Conservation (phyloP, 2,329 filamentous ascomycete species). For the Clonostachys chloroleuca region DNA sequence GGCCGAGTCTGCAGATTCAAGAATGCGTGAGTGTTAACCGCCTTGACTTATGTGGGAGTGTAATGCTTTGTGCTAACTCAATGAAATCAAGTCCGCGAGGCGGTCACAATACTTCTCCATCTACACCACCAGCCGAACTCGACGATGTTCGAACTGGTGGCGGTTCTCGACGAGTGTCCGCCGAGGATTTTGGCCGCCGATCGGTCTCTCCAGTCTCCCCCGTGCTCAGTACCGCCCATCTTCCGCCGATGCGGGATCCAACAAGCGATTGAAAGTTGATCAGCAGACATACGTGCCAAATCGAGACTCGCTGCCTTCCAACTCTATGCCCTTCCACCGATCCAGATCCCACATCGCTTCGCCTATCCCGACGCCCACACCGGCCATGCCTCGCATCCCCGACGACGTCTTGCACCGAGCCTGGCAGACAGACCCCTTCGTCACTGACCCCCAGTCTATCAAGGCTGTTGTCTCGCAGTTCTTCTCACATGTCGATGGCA, state of each 20-base stretch:
- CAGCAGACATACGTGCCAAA: conserved; percentile 38
- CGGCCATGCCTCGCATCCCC: conserved; percentile 35
- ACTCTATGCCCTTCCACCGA: conserved; percentile 12
- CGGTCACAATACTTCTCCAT: conserved; percentile 52
- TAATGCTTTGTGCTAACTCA: too few species aligned
- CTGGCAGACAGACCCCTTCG: conserved; percentile 46
- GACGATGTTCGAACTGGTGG: conserved; percentile 34
- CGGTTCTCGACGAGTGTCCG: conserved; percentile 21
- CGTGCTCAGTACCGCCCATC: conserved; percentile 25
- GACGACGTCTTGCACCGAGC: conserved; percentile 42
- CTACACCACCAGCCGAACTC: conserved; percentile 44
- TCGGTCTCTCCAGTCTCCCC: conserved; percentile 41
- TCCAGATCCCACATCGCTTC: conserved; percentile 26
- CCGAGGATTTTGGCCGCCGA: conserved; percentile 24
- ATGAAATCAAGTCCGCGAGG: conserved; percentile 42
- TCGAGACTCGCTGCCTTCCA: conserved; percentile 20
- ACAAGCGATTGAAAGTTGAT: conserved; percentile 44
- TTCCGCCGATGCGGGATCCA: conserved; percentile 25
- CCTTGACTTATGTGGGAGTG: too few species aligned
- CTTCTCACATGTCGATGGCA: conserved; percentile 33
- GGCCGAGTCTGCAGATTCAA: conserved; percentile 81
- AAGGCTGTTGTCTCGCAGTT: conserved; percentile 31
- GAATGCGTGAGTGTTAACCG: conserved; percentile 63
- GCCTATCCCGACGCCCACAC: conserved; percentile 26
- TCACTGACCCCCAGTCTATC: conserved; percentile 34